Base-by-base conservation (phyloP, 352 stramenopile genomes). In the Pythium oligandrum region DNA sequence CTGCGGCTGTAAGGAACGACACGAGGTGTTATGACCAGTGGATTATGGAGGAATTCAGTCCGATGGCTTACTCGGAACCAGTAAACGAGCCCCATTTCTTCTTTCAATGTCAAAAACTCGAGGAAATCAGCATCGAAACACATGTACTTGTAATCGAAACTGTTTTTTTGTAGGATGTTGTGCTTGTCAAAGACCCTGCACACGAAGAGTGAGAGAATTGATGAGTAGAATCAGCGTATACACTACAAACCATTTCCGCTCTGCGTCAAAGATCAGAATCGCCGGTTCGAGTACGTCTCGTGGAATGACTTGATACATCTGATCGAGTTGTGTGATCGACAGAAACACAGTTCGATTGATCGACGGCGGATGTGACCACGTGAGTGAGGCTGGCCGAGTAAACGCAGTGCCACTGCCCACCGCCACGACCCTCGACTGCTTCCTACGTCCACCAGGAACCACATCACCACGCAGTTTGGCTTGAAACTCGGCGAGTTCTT, bases 111-210 rank as follows among this genome's bases (percentile, higher is more conserved):
- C 44, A 90, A 54, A 55, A 90, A 76, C 63, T 90, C 75, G 8
- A 88, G 62, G 51, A 90, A 90, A 38, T 87, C 77, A 49, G 76
- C 66, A 37, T 87, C 77, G 39, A 88, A 88, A 59, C 67, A 71
- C 76, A 90, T 87, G 61, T 87, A 90, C 4, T 63, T 68, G 53
- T 86, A 87, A 64, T 90, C 79, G 48, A 90, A 88, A 31, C 66
- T 59, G 30, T 68, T 58, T 44, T 86, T 86, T 51, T 87, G 79
- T n/a, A 90, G 62, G n/a, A 50, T 54, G 35, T 78, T 88, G 57
- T 90, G 79, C 38, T 69, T 68, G 57, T 78, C 67, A 54, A 88
- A 90, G 43, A 90, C 71, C 77, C 76, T 87, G 32, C 10, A 2
- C 11, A 49, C 33, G 44, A 50, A 11, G 8, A 32, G 4, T 6